Evolutionary conservation across 2,329 filamentous ascomycete species (phyloP), one percentile per base, ranked within the genome.

Genomic region (Raffaelea deltoideospora): DNA sequence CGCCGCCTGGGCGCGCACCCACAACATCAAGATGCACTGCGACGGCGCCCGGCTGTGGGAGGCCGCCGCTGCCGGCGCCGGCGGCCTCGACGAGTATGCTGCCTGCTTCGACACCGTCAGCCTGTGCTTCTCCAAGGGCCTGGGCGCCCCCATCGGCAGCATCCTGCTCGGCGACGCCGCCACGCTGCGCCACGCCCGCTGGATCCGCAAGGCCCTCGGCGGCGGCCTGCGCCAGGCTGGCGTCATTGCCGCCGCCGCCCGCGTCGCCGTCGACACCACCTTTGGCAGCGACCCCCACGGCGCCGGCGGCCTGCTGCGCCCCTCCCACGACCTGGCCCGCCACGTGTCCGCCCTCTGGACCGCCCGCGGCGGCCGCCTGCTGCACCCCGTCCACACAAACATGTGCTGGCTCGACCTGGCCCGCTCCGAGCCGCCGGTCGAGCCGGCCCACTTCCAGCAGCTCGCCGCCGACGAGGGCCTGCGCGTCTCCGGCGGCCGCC

Each of bases 351-450:
- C 47, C 43, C 47, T 80, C 44, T 93, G 85, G 85, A 68, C 63
- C 5, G 59, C 58, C 14, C 61, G 76, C 35, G 84, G 84, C 5
- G 85, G 84, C 1, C 72, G 69, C 55, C 57, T 85, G 39, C 56
- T 65, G 17, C 65, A 77, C 41, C 78, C 80, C 0, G 77, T 81
- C 2, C 77, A 93, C 51, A 92, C 85, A n/a, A 93, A 93, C 58
- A 92, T 93, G 82, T 73, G 84, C 24, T 93, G 83, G 84, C 50
- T 92, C 40, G 78, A 92, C 53, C 60, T 90, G 14, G 67, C 73
- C 22, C 66, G 67, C 1, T 68, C 71, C 10, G n/a, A n/a, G n/a
- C n/a, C n/a, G n/a, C 69, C 71, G 2, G 61, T 64, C 42, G 51
- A 53, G 13, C 42, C 35, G 6, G 52, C 52, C 37, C 53, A 49